Conservation (phyloP, 1,139 yeast genomes). For the Nakaseomyces sp. region DNA sequence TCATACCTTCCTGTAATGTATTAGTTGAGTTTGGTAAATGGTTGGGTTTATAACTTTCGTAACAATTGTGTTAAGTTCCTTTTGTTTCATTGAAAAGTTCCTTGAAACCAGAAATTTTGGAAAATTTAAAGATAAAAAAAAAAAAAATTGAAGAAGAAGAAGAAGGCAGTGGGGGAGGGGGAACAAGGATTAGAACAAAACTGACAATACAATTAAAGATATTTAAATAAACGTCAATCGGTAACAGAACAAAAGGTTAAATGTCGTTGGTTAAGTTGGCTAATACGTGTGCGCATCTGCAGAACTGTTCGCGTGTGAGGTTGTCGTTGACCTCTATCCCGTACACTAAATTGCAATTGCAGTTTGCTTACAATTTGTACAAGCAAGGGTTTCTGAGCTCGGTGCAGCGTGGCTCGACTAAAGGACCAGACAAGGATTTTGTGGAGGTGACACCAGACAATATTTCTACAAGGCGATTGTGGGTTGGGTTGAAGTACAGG, state of each 20-base stretch:
- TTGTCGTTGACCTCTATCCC: conserved; percentile 75
- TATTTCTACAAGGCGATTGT: conserved; percentile 73
- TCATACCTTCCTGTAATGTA: background rate
- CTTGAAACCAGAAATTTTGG: no score
- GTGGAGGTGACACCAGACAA: conserved; percentile 84
- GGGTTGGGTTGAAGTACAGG: conserved; percentile 88
- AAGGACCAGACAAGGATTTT: conserved; percentile 74
- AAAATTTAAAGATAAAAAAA: no score
- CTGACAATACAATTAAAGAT: no score
- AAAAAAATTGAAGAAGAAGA: no score
- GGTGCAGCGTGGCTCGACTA: conserved; percentile 75
- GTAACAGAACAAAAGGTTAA: no score
- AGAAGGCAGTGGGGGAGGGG: no score
- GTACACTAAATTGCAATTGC: conserved; percentile 72
- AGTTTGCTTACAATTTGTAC: conserved; percentile 74
- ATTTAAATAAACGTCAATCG: no score
- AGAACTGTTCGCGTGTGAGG: conserved; percentile 75
- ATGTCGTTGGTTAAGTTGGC: conserved; percentile 87
- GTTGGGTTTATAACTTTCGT: no score
- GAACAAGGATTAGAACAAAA: no score
- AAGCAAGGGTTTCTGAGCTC: conserved; percentile 84
- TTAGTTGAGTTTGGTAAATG: no score
- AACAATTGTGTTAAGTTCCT: no score
- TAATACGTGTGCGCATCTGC: conserved; percentile 79
- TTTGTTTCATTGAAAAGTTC: no score